Conservation (phyloP, 1,284 basidiomycete species). For the Ceratobasidium sp. region DNA sequence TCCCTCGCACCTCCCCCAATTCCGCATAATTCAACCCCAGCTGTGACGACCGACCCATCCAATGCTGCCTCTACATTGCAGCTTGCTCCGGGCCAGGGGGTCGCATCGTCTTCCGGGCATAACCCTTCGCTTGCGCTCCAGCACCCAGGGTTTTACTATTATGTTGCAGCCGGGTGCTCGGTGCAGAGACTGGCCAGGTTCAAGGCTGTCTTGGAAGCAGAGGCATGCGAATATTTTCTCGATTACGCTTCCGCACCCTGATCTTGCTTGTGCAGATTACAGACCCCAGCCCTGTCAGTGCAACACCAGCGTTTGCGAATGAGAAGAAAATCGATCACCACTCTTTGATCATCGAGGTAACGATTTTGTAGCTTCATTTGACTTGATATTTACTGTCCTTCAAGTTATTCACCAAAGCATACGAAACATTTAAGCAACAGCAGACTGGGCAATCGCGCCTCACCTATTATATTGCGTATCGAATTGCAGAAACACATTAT, state of each 20-base stretch:
- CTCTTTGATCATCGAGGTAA: conserved; percentile 79
- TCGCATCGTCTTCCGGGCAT: conserved; percentile 40
- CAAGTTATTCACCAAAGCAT: conserved; percentile 90
- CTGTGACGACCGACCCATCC: conserved; percentile 51
- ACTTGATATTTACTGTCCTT: conserved; percentile 2
- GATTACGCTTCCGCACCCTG: not conserved
- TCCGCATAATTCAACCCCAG: conserved; percentile 39
- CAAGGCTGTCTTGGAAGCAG: conserved; percentile 63
- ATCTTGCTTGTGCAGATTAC: conserved; percentile 1
- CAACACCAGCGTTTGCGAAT: conserved; percentile 65
- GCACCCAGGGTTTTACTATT: conserved; percentile 91
- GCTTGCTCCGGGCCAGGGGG: not conserved
- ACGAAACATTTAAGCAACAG: conserved; percentile 86
- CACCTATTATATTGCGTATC: conserved; percentile 83
- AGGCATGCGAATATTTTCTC: conserved; percentile 61
- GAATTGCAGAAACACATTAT: conserved; percentile 84
- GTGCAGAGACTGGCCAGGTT: conserved; percentile 75
- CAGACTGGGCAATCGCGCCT: conserved; percentile 66
- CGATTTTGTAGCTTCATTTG: conserved; percentile 36
- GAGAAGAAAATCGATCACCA: conserved; percentile 91
- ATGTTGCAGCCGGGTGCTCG: conserved; percentile 84
- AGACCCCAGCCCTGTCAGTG: conserved; percentile 38
- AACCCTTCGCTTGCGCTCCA: conserved; percentile 66
- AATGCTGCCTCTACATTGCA: conserved; percentile 45
- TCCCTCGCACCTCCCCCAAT: conserved; percentile 53